Evolutionary conservation across 116 monocot species (phyloP).

Genomic region (Thalassia testudinum): DNA sequence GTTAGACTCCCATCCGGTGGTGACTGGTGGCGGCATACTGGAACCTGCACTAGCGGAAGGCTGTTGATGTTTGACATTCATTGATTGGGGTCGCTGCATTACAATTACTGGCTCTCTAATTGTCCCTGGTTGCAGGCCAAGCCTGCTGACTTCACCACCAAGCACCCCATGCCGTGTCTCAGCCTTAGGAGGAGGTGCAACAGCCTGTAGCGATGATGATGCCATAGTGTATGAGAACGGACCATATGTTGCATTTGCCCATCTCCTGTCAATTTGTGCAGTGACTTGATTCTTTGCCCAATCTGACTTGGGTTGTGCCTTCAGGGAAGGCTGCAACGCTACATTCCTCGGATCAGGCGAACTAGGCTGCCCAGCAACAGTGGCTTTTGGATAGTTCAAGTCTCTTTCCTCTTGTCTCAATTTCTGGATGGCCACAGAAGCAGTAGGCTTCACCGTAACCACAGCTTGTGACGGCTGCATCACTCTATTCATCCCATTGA

Average conservation of each 20-base stretch:
- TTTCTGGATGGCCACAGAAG: conserved; percentile 4
- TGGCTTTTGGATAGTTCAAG: conserved; percentile 26
- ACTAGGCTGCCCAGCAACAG: conserved; percentile 1
- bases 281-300: conserved; percentile 15
- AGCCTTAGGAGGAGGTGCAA: conserved; percentile 10
- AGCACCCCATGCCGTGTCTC: conserved; percentile 5
- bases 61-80: conserved; percentile 8
- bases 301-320: conserved; percentile 16
- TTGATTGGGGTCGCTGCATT: conserved; percentile 48
- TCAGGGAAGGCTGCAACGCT: conserved; percentile 11
- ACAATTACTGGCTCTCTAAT: conserved; percentile 33
- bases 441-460: conserved; percentile 11
- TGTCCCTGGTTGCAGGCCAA: background rate
- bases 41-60: conserved; percentile 1
- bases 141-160: conserved; percentile 15
- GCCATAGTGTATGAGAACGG: background rate
- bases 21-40: conserved; percentile 3
- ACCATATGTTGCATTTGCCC: background rate
- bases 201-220: conserved; percentile 10
- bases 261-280: background rate
- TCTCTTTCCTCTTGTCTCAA: conserved; percentile 35
- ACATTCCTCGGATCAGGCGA: background rate
- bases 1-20: conserved; percentile 29
- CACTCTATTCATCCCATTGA: background rate
- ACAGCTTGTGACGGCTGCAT: background rate